Conservation (phyloP, 371 early-diverging fungal genomes). For the Mortierella sp. region DNA sequence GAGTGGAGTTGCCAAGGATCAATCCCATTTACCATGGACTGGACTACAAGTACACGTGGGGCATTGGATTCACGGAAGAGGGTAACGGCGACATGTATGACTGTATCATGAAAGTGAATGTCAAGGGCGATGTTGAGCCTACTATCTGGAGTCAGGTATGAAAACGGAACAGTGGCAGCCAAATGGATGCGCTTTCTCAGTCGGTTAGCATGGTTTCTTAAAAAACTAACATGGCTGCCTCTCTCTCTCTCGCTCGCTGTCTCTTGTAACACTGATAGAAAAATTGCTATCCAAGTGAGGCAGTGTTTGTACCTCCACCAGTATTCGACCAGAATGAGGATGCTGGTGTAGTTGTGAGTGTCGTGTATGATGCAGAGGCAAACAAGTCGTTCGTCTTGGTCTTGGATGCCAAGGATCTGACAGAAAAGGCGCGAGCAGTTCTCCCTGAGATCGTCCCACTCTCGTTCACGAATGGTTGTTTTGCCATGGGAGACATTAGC, state of each 20-base stretch:
- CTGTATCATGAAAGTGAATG: conserved; percentile 72
- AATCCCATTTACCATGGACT: conserved; percentile 67
- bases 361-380: conserved; percentile 76
- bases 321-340: conserved; percentile 69
- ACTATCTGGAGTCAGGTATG: conserved; percentile 44
- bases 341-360: conserved; percentile 77
- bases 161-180: neutral
- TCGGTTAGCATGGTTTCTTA: too few relatives aligned
- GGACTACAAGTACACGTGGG: conserved; percentile 76
- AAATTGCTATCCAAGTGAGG: conserved; percentile 82
- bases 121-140: conserved; percentile 43
- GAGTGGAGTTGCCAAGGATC: conserved; percentile 75
- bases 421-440: conserved; percentile 72
- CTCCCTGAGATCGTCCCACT: conserved; percentile 71
- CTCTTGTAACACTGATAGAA: conserved; percentile 25
- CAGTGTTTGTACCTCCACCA: conserved; percentile 74
- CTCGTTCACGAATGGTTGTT: conserved; percentile 72
- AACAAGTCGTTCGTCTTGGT: conserved; percentile 77
- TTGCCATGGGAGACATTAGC: conserved; percentile 45
- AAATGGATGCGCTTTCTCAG: too few relatives aligned
- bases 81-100: conserved; percentile 71
- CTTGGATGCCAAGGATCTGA: conserved; percentile 74
- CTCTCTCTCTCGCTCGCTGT: neutral
- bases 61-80: conserved; percentile 65
- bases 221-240: neutral